These are phyloP conservation scores for Misopates orontium DNA, from an alignment of 257 asterid species.

Conservation along the genomic window DNA sequence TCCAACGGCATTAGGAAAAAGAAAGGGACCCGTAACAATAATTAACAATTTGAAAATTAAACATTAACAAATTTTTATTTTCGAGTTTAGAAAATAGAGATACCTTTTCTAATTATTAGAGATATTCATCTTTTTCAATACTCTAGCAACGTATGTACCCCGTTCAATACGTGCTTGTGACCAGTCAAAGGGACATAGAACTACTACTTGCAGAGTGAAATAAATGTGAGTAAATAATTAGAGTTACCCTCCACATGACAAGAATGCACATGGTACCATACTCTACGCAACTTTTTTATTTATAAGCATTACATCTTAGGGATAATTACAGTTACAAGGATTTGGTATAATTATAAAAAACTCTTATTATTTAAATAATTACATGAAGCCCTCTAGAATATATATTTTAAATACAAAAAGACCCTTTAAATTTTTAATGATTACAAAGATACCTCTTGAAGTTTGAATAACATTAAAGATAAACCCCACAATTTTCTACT, in stretches of 20 bases:
- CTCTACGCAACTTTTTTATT: slow-evolving; percentile 17
- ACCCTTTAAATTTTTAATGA: no score
- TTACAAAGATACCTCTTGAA: no score
- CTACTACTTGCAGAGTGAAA: slow-evolving; percentile 43
- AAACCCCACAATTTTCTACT: no score
- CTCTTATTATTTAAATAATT: no score
- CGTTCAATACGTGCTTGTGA: not conserved
- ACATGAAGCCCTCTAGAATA: no score
- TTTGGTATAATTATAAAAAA: no score
- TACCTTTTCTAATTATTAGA: not conserved
- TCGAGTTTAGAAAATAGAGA: not conserved
- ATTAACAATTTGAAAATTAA: not conserved
- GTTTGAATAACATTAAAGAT: no score
- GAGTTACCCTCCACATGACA: slow-evolving; percentile 22
- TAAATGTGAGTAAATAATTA: slow-evolving; percentile 39
- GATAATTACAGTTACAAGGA: no score
- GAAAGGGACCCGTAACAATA: slow-evolving; percentile 19
- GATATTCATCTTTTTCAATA: slow-evolving; percentile 19
- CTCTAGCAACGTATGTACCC: slow-evolving; percentile 22
- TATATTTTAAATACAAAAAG: no score
- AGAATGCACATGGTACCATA: slow-evolving; percentile 21
- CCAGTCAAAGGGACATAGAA: slow-evolving; percentile 15
- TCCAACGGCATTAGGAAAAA: slow-evolving; percentile 6
- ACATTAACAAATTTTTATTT: not conserved
- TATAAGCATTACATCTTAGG: no score